Evolutionary conservation across 2,329 filamentous ascomycete species (phyloP), one percentile per base, ranked within the genome.

Genomic region (Colletotrichum sp.): DNA sequence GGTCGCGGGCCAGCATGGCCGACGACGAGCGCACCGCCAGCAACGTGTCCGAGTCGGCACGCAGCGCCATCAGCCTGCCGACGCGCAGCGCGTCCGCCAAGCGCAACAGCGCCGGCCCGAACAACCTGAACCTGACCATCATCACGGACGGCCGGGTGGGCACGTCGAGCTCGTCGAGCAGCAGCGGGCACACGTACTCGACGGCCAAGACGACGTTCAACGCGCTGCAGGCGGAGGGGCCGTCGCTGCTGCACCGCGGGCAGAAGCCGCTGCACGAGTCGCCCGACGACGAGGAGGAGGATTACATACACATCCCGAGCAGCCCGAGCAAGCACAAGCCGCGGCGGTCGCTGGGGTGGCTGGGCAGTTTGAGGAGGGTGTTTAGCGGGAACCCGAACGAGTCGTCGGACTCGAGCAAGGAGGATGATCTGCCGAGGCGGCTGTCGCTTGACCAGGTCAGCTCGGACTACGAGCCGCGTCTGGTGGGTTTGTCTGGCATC

Each of bases 281-380:
- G 18, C 84, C 86, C 12, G 82, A 87, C 12, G 82, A 85, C 7
- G 81, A 84, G 25, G 82, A 83, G 25, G 81, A 81, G n/a, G 80
- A 82, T 39, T 80, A 79, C 10, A 79, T 79, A 10, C 77, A 79
- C 22, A 71, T 81, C n/a, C 86, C 89, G 3, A 87, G 90, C 1
- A 91, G 90, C 67, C 88, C 92, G 25, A 91, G 91, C 81, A 89
- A 93, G 85, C 85, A 80, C 15, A 92, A 91, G 80, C 85, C 88
- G 56, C 84, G 88, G 6, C 85, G 89, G 30, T 75, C 72, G 18
- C 69, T 70, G n/a, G 90, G 89, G 28, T 95, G 93, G 92, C 86
- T 96, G 13, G 93, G 93, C 27, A 94, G 91, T 64, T 83, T 96
- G 25, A 88, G 91, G 22, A 89, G 93, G 48, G 93, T 93, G 13